phyloP scores from a whole-genome alignment of 305 asterid genomes.

The Fraxinus latifolia region DNA sequence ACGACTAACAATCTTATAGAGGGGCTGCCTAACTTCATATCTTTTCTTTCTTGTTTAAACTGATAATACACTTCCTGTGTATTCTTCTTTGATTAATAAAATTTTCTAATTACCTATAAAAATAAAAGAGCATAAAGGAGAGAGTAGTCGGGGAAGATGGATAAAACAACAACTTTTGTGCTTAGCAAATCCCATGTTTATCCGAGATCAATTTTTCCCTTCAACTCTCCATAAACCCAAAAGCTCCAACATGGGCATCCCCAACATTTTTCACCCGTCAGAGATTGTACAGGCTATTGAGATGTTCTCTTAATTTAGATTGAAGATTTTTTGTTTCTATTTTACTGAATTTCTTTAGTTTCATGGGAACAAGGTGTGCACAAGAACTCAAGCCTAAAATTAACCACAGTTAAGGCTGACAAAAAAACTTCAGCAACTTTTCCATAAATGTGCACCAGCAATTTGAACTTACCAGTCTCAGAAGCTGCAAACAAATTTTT shows the following conservation, averaged over 20 bases:
- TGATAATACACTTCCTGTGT: no score
- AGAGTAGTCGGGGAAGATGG: neutral
- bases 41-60: no score
- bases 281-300: neutral
- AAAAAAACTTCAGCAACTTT: neutral
- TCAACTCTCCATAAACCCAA: neutral
- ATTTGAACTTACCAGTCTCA: slow-evolving; percentile 2
- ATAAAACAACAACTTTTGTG: neutral
- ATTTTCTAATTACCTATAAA: no score
- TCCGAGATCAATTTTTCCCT: neutral
- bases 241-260: neutral
- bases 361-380: neutral
- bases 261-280: neutral
- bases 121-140: neutral
- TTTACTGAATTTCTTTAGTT: neutral
- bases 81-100: no score
- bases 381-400: neutral
- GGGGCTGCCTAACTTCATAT: no score
- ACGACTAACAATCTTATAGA: no score
- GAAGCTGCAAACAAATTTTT: neutral
- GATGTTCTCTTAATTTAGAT: neutral
- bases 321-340: slow-evolving; percentile 1
- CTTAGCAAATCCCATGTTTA: neutral
- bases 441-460: slow-evolving; percentile 2
- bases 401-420: neutral